These are phyloP conservation scores for Calonectria crousiana DNA, from an alignment of 2,329 filamentous ascomycete genomes.

Conservation along the genomic window DNA sequence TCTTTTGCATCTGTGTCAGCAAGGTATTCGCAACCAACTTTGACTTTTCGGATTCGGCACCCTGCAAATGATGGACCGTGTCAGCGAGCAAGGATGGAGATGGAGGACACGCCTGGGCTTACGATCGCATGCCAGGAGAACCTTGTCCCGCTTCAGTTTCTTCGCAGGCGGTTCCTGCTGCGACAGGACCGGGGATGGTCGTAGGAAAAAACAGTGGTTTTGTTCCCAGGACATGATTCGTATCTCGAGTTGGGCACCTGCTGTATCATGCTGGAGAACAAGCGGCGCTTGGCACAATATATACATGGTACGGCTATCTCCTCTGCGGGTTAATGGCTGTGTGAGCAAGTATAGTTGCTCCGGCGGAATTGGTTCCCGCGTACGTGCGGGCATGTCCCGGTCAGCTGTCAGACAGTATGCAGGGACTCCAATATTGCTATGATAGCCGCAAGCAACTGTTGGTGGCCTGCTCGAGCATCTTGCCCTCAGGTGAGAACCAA, in stretches of 20 bases:
- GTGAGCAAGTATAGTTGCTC: not conserved
- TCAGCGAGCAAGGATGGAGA: not conserved
- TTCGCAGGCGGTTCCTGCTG: not conserved
- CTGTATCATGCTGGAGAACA: not conserved
- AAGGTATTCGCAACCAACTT: not conserved
- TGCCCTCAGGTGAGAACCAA: not conserved
- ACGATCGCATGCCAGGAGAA: not conserved
- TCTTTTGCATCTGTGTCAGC: not conserved
- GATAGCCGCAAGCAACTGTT: not conserved
- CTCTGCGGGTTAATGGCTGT: not conserved
- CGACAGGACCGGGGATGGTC: not conserved
- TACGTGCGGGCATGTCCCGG: not conserved
- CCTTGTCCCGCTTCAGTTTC: not conserved
- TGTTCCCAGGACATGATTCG: not conserved
- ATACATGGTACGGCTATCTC: not conserved
- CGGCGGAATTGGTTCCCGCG: not conserved
- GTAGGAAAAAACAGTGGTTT: not conserved
- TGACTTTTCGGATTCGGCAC: not conserved
- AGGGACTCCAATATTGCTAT: not conserved
- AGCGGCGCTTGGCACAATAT: not conserved
- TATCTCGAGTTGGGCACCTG: not conserved
- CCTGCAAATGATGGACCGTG: not conserved
- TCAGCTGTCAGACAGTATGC: not conserved
- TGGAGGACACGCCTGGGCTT: not conserved
- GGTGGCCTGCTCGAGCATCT: not conserved